phyloP scores from a whole-genome alignment of 2,329 filamentous ascomycete species.

The Monosporascus ibericus region DNA sequence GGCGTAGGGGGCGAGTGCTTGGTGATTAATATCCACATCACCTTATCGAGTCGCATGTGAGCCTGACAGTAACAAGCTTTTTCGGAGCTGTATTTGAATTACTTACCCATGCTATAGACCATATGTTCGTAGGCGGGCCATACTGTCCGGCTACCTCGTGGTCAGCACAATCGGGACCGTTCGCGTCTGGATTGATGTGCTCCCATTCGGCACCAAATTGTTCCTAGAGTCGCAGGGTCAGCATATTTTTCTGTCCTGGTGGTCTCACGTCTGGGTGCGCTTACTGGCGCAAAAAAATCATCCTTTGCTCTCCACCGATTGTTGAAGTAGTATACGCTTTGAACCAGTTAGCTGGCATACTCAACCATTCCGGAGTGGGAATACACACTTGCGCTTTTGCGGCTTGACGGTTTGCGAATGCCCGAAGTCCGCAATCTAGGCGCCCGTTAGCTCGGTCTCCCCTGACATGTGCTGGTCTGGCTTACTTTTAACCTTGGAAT shows the following conservation, averaged over 20 bases:
- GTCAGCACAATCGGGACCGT: constrained; percentile 7
- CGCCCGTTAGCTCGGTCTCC: not conserved
- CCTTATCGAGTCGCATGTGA: constrained; percentile 7
- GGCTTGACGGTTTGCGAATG: not conserved
- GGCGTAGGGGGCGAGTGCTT: constrained; percentile 7
- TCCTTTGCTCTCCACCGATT: not conserved
- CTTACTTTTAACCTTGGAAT: not conserved
- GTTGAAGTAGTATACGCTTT: not conserved
- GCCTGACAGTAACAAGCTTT: too few relatives aligned
- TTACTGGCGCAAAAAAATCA: not conserved
- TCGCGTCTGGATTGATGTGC: not conserved
- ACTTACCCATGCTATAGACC: constrained; percentile 14
- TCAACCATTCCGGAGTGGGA: not conserved
- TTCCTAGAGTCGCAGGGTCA: constrained; percentile 3
- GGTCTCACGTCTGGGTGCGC: too few relatives aligned
- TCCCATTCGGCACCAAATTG: constrained; percentile 20
- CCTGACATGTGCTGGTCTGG: not conserved
- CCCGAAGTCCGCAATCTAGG: not conserved
- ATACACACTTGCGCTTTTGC: not conserved
- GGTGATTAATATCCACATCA: constrained; percentile 22
- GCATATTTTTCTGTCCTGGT: not conserved
- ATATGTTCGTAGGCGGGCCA: constrained; percentile 17
- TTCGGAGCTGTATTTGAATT: not conserved
- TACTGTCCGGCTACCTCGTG: constrained; percentile 12
- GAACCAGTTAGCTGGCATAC: not conserved